Evolutionary conservation across 495 filamentous ascomycete species (phyloP), one percentile per base, ranked within the genome.

Genomic region (Beverwykella pulmonaria): DNA sequence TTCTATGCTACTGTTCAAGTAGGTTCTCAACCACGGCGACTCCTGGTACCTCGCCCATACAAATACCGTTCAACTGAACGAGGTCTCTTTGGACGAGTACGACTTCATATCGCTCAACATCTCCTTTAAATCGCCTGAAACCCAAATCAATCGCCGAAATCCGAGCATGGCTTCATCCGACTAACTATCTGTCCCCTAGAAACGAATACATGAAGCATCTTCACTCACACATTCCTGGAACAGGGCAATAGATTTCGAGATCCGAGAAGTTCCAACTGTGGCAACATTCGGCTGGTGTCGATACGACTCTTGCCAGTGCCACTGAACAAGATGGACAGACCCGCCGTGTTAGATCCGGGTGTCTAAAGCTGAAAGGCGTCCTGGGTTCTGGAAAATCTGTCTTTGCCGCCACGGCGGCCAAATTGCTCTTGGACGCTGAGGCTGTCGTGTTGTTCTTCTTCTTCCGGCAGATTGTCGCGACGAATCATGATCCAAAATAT

Each of bases 171-270:
- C 49, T 53, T 27, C 49, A 53, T 8, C 49, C 49, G 26, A 53
- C 49, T 26, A 5, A 22, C n/a, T 53, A 23, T 15, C 19, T 15
- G 9, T 20, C 12, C 49, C 12, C 12, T 1, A 20, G 23, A 15
- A 53, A 26, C 49, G 49, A 53, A 53, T 53, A 53, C 26, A 22
- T 23, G 49, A 53, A 53, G 23, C 49, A 53, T 53, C 49, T 53
- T 15, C 26, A 20, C 12, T 53, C 49, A 27, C 49, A 27, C 25
- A 9, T 53, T 15, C 12, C 23, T 2, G 49, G 49, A 2, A 53
- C 49, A 15, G 49, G 49, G 3, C 10, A 22, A 27, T 53, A 20
- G 49, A 2, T 53, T 2, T 27, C 7, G 19, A 15, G 19, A 27
- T 53, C 49, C 2, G 6, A 15, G 23, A 27, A 20, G 12, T 53